These are phyloP conservation scores for Colletotrichum filicis DNA, from an alignment of 2,329 filamentous ascomycete genomes.

Conservation along the genomic window DNA sequence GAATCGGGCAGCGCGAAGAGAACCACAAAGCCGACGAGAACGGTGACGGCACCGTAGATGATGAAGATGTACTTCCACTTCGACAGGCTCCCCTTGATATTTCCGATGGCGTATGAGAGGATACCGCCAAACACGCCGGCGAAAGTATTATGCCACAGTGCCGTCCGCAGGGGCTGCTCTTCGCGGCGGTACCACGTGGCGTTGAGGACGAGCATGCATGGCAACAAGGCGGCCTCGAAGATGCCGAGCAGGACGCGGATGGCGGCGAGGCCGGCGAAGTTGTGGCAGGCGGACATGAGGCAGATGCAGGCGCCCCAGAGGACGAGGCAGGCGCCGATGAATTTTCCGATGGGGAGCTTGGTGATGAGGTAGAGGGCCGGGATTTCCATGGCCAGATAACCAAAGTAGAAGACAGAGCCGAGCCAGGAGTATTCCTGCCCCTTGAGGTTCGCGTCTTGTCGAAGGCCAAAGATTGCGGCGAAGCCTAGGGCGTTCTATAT, in stretches of 20 bases:
- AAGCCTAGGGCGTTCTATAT: constrained; percentile 45
- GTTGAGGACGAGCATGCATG: constrained; percentile 59
- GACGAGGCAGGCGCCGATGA: constrained; percentile 42
- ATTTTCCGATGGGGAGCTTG: constrained; percentile 39
- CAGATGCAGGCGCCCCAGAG: constrained; percentile 51
- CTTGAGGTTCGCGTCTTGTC: constrained; percentile 58
- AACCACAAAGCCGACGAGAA: constrained; percentile 67
- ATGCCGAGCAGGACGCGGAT: constrained; percentile 39
- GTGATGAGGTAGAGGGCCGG: constrained; percentile 68
- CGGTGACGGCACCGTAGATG: constrained; percentile 69
- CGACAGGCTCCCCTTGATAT: constrained; percentile 40
- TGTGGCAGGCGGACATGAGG: constrained; percentile 49
- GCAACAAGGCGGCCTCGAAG: constrained; percentile 47
- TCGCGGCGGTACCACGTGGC: constrained; percentile 58
- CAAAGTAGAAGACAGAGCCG: constrained; percentile 67
- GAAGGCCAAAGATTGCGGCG: constrained; percentile 65
- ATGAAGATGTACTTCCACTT: constrained; percentile 63
- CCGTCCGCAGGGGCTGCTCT: constrained; percentile 73
- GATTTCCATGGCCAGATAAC: constrained; percentile 70
- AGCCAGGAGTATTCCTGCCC: constrained; percentile 68
- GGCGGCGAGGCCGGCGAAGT: constrained; percentile 36
- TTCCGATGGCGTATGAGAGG: constrained; percentile 55
- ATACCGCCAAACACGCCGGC: constrained; percentile 58
- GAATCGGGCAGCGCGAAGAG: constrained; percentile 68
- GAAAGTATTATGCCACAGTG: constrained; percentile 68